Base-by-base conservation (phyloP, 805 yeast genomes). In the Yarrowia osloensis region DNA sequence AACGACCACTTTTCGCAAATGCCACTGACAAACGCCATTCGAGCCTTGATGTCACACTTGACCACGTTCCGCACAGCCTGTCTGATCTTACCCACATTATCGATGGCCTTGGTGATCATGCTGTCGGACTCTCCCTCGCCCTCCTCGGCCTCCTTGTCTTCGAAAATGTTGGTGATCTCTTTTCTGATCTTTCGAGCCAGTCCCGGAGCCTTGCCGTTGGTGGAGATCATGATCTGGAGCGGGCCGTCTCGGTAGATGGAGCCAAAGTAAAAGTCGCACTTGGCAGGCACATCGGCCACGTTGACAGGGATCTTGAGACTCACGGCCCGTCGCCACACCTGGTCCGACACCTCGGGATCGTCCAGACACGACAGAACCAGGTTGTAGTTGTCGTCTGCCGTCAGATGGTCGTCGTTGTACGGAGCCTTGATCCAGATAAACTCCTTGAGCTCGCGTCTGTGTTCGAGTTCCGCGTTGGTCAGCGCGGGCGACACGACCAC, bases 231-330 rank as follows among this genome's bases (percentile, higher is more conserved):
- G 42, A 90, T 82, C 74, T 90, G 95, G 61, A 90, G 78, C 17
- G 86, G 85, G 17, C 93, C 95, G 70, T 84, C 84, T 72, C 89
- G 82, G 75, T 85, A 86, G 79, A 88, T 86, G 26, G 93, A 85
- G 1, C 96, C 97, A 75, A 90, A 90, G 78, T 89, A 90, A 76
- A 89, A 90, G 76, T 90, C 97, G 78, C 97, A 90, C 68, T 85
- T 78, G n/a, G 84, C 83, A 2, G 96, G 96, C 69, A 88, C 88
- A 75, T 90, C 97, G 1, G 96, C 96, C 44, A 90, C 87, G 73
- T 90, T 90, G 26, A 89, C 91, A 28, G 75, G 91, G 70, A 67
- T 85, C 77, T 50, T 79, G 78, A 69, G 81, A 76, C 69, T 80
- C 77, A 76, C 74, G 69, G 84, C 79, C 57, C 78, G 77, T 69